These are phyloP conservation scores for Tetracentron sinense DNA, from an alignment of 164 flowering plant species.

Conservation along the genomic window DNA sequence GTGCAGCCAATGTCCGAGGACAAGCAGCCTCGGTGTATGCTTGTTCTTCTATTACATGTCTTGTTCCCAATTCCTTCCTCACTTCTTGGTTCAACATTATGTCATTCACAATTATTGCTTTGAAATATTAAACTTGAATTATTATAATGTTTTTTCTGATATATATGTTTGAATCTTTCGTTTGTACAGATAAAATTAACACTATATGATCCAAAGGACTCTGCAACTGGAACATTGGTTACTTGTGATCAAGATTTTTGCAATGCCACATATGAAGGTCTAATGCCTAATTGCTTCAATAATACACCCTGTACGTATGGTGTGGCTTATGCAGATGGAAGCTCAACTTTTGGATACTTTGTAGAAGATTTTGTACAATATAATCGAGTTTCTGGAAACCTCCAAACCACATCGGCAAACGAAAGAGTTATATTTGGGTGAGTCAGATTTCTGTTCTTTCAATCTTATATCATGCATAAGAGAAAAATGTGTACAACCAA, in stretches of 20 bases:
- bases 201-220: slow-evolving; percentile 56
- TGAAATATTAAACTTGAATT: too few relatives aligned
- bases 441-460: slow-evolving; percentile 20
- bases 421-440: slow-evolving; percentile 82
- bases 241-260: slow-evolving; percentile 67
- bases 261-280: slow-evolving; percentile 10
- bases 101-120: not conserved
- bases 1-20: slow-evolving; percentile 71
- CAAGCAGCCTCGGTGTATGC: slow-evolving; percentile 75
- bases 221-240: slow-evolving; percentile 53
- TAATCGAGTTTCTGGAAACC: slow-evolving; percentile 53
- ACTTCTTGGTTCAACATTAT: too few relatives aligned
- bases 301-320: slow-evolving; percentile 46
- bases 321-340: slow-evolving; percentile 91
- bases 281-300: slow-evolving; percentile 40
- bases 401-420: slow-evolving; percentile 44
- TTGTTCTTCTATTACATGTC: slow-evolving; percentile 2
- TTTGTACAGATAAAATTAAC: slow-evolving; percentile 63
- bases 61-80: too few relatives aligned
- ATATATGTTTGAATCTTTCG: not conserved
- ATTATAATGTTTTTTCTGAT: not conserved
- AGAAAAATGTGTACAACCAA: not conserved
- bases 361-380: slow-evolving; percentile 58
- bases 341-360: slow-evolving; percentile 79
- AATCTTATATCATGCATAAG: not conserved